These are phyloP conservation scores for Schwanniomyces occidentalis DNA, from an alignment of 805 yeast genomes.

Conservation along the genomic window DNA sequence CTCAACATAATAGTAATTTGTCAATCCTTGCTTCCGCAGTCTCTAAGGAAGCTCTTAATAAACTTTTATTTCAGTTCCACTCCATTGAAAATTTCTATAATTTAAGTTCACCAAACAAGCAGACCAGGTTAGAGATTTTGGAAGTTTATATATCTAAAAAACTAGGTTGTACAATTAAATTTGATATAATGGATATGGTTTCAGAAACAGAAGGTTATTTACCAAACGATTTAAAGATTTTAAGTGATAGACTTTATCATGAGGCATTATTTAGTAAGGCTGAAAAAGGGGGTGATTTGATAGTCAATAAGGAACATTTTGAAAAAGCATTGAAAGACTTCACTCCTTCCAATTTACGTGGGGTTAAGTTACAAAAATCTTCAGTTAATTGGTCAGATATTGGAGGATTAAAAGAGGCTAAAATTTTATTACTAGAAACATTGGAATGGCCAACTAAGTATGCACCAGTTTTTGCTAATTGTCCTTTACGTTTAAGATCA, in stretches of 20 bases:
- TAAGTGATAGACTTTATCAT: conserved; percentile 69
- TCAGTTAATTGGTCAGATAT: conserved; percentile 79
- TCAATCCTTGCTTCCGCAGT: conserved; percentile 63
- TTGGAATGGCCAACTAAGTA: conserved; percentile 97
- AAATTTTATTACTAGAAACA: conserved; percentile 76
- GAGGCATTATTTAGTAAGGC: conserved; percentile 35
- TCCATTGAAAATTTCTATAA: conserved; percentile 62
- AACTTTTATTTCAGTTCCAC: conserved; percentile 63
- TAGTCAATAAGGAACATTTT: conserved; percentile 39
- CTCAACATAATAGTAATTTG: conserved; percentile 46
- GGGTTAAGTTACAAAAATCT: conserved; percentile 82
- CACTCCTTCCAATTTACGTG: conserved; percentile 79
- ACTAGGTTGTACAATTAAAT: conserved; percentile 33
- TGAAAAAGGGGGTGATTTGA: conserved; percentile 11
- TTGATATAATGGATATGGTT: conserved; percentile 46
- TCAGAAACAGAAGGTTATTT: conserved; percentile 86
- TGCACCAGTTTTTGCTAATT: conserved; percentile 88
- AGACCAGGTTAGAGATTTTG: conserved; percentile 52
- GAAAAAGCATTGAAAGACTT: conserved; percentile 62
- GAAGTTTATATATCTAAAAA: conserved; percentile 33
- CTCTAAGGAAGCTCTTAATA: conserved; percentile 65
- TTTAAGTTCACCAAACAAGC: conserved; percentile 69
- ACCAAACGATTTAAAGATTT: conserved; percentile 74
- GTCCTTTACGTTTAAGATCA: conserved; percentile 84
- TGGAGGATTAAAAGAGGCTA: conserved; percentile 83